Evolutionary conservation across 495 filamentous ascomycete genomes (phyloP), one percentile per base, ranked within the genome.

Genomic region (Penicillium mononematosum): DNA sequence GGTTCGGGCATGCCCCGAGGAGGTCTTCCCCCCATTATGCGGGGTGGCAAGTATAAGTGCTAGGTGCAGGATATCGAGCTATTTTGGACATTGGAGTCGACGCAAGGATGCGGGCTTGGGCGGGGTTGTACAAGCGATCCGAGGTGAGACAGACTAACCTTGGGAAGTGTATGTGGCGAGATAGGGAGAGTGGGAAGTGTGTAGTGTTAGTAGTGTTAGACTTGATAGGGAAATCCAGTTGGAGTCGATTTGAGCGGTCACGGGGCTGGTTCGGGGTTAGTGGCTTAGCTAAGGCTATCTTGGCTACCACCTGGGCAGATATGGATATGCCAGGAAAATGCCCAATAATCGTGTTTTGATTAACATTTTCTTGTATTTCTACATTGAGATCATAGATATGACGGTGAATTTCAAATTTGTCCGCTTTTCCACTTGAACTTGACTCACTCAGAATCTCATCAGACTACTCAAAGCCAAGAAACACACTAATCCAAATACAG

Each of bases 401-500:
- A 47, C 4, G n/a, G 32, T 25, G 4, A 32, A 32, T 48, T 48
- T 48, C 45, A 32, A 32, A 32, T 8, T 8, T 8, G 27, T 14
- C 29, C n/a, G 16, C 16, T n/a, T 39, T 39, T 17, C 16, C 7
- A n/a, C 14, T 8, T 39, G 0, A 8, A 39, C 36, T 17, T 39
- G 6, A 17, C 36, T 42, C 36, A 29, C 22, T 39, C 22, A 14
- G 10, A 27, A 9, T 41, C 10, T 25, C 20, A 27, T 39, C 36
- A n/a, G 34, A 38, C 34, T 44, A 31, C 17, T 41, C 24, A 43
- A 47, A 52, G 48, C 53, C 44, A 57, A 44, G 32, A 2, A 39
- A 14, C 7, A 45, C 16, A 36, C 61, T 61, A 64, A 45, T 25
- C 61, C 61, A 14, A 41, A 54, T 12, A 0, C 4, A 50, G 45